Conservation (phyloP, 1,284 basidiomycete genomes). For the Sanghuangporus weigelae region DNA sequence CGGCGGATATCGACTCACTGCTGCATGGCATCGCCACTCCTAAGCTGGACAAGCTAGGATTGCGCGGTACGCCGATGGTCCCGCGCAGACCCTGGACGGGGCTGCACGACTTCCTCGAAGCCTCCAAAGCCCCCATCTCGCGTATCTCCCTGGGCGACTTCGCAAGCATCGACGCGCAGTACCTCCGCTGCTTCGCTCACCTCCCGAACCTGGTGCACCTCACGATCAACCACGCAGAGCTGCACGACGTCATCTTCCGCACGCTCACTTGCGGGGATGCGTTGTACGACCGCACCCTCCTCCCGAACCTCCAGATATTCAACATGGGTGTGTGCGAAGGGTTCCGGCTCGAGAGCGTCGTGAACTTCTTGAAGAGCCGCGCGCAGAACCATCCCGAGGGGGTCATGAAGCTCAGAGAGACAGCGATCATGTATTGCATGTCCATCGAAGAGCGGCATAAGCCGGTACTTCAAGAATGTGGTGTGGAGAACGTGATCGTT, state of each 20-base stretch:
- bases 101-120: slow-evolving; percentile 7
- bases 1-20: slow-evolving; percentile 6
- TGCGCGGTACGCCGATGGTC: slow-evolving; percentile 8
- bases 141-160: slow-evolving; percentile 15
- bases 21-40: slow-evolving; percentile 8
- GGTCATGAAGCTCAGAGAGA: neutral
- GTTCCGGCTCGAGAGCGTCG: neutral
- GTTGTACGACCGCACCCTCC: neutral
- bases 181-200: slow-evolving; percentile 1
- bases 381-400: neutral
- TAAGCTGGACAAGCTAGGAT: slow-evolving; percentile 9
- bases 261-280: neutral
- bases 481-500: slow-evolving; percentile 4
- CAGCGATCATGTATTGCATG: slow-evolving; percentile 11
- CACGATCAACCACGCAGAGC: slow-evolving; percentile 10
- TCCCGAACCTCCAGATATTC: slow-evolving; percentile 13
- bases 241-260: slow-evolving; percentile 2
- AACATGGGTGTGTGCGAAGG: slow-evolving; percentile 14
- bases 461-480: neutral
- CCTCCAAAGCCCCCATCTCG: slow-evolving; percentile 4
- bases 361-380: slow-evolving; percentile 6
- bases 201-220: slow-evolving; percentile 7
- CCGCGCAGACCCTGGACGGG: neutral
- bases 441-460: neutral
- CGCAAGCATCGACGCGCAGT: neutral